Conservation (phyloP, 371 early-diverging fungal species). For the Mortierella sp. region DNA sequence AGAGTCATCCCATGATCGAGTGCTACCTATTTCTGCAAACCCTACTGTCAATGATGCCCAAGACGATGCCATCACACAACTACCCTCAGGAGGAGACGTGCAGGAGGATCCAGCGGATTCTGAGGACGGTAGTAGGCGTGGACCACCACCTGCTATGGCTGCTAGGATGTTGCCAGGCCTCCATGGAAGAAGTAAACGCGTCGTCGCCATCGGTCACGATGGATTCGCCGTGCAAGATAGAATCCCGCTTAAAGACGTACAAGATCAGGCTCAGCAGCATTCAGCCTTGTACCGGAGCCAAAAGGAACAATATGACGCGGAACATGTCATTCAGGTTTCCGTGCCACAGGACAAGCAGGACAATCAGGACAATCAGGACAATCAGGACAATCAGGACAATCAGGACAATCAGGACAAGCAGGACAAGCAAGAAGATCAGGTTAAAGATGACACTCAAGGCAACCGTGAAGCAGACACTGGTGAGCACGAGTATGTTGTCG, state of each 20-base stretch:
- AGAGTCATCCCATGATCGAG: too few species aligned
- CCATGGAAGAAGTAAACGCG: conserved; percentile 20
- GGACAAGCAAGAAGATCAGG: too few species aligned
- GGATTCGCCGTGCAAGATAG: conserved; percentile 14
- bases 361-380: conserved; percentile 1
- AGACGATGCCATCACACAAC: background rate
- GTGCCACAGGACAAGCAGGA: conserved; percentile 1
- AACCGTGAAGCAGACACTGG: conserved; percentile 2
- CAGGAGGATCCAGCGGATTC: background rate
- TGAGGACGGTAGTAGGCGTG: background rate
- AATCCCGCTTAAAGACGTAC: conserved; percentile 25
- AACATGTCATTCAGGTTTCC: background rate
- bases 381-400: too few species aligned
- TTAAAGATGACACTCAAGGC: too few species aligned
- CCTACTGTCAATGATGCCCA: too few species aligned
- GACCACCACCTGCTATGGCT: conserved; percentile 26
- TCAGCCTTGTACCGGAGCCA: conserved; percentile 25
- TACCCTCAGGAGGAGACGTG: background rate
- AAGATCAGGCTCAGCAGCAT: conserved; percentile 30
- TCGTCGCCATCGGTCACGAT: conserved; percentile 15
- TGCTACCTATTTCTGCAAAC: too few species aligned
- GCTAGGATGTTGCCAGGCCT: conserved; percentile 32
- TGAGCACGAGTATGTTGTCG: conserved; percentile 24
- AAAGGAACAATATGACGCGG: conserved; percentile 6
- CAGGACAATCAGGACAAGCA: too few species aligned